phyloP scores from a whole-genome alignment of 2,329 filamentous ascomycete species.

The Epichloe brachyelytri region DNA sequence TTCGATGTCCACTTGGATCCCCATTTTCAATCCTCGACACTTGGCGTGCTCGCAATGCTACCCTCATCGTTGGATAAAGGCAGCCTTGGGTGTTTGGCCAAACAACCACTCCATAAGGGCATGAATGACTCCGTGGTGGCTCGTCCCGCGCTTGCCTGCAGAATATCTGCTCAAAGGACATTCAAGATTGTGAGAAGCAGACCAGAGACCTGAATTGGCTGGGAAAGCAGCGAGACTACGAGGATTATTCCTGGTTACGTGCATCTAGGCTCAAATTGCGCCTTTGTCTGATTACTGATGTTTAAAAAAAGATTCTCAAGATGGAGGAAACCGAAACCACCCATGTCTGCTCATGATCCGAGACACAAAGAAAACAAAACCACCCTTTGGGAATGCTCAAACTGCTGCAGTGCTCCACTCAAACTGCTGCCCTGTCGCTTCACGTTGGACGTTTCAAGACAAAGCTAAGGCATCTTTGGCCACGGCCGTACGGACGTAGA shows the following conservation, averaged over 20 bases:
- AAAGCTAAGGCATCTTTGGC: neutral
- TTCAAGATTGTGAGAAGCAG: too few relatives aligned
- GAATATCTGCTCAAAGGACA: neutral
- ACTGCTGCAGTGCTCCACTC: neutral
- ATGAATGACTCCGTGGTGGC: neutral
- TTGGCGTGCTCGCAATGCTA: neutral
- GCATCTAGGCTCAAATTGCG: too few relatives aligned
- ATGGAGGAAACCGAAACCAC: too few relatives aligned
- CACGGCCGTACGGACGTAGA: neutral
- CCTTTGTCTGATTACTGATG: too few relatives aligned
- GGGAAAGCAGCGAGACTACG: too few relatives aligned
- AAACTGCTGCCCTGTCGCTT: neutral
- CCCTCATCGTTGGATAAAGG: neutral
- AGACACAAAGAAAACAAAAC: neutral
- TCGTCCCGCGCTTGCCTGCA: neutral
- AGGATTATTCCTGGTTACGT: too few relatives aligned
- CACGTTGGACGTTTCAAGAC: neutral
- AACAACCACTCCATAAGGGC: neutral
- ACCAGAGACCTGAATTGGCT: too few relatives aligned
- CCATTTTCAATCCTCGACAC: neutral
- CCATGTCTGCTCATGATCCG: neutral
- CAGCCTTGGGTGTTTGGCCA: neutral
- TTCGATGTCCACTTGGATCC: too few relatives aligned
- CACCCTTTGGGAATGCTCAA: neutral
- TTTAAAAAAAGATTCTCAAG: too few relatives aligned